Base-by-base conservation (phyloP, 208 protist genomes). In the Leishmania turanica region DNA sequence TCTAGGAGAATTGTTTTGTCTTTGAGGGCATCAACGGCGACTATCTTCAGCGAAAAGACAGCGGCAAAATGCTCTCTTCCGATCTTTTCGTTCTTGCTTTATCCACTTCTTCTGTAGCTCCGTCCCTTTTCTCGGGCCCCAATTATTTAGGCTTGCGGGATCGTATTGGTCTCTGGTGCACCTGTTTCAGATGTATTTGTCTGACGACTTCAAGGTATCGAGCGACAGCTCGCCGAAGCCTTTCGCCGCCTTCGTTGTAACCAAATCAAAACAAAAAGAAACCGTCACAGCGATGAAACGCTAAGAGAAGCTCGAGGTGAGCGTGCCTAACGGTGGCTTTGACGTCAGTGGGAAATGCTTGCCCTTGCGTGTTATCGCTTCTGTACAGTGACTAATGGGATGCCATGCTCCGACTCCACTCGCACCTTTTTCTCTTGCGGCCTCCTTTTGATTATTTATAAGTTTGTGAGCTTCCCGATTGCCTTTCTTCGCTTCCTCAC, bases 31-130 rank as follows among this genome's bases (percentile, higher is more conserved):
- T 24, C 45, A 54, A 47, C 24, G 40, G 66, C 66, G 27, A 34
- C 69, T 34, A 19, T 73, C 11, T 31, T 24, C 8, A 73, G 45
- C 8, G 40, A 53, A 53, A 71, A 49, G 37, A 53, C 77, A 53
- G 31, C 5, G 74, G 9, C 34, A 45, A 7, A 4, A 31, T 81
- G 62, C 49, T n/a, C 27, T 8, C 27, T 31, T n/a, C 40, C 21
- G 27, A 45, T 78, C 54, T 68, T 45, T 74, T 47, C 70, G 64
- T 78, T 54, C 74, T 78, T 83, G 56, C 58, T 54, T 45, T 13
- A 42, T 71, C n/a, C 37, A 13, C 31, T 45, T 15, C 49, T 79
- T 79, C 76, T 34, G 69, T 31, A 54, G 37, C 45, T 51, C 27
- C 45, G 8, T 51, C 58, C 58, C 34, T 69, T 69, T 78, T 68